Conservation (phyloP, 306 rosid species). For the Prunus mongolica region DNA sequence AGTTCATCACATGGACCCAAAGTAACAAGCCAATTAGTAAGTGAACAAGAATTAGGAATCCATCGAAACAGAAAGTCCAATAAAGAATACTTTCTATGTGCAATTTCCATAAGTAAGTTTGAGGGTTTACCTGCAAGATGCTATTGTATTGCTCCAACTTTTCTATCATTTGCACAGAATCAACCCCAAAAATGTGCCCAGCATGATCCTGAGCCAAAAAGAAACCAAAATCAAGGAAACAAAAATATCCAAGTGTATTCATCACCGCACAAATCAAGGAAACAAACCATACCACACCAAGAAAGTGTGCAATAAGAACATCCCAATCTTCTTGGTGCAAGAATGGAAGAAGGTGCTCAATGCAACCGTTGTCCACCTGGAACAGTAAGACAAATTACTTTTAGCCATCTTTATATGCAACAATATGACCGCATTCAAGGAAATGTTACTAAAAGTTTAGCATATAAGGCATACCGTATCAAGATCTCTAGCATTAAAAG, state of each 20-base stretch:
- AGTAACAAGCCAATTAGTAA: slow-evolving; percentile 1
- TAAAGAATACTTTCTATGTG: not conserved
- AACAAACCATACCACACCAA: slow-evolving; percentile 77
- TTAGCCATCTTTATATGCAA: slow-evolving; percentile 14
- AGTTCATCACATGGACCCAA: not conserved
- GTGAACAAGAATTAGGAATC: slow-evolving; percentile 6
- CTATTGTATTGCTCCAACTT: slow-evolving; percentile 88
- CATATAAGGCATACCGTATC: slow-evolving; percentile 55
- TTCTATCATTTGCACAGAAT: slow-evolving; percentile 81
- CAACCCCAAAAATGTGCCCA: slow-evolving; percentile 96
- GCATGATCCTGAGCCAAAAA: slow-evolving; percentile 76
- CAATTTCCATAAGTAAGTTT: not conserved
- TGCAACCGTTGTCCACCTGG: slow-evolving; percentile 95
- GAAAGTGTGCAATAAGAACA: slow-evolving; percentile 96
- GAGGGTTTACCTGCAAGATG: slow-evolving; percentile 55
- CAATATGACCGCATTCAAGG: not conserved
- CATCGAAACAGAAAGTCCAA: not conserved
- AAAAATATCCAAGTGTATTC: slow-evolving; percentile 1
- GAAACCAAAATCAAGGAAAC: not conserved
- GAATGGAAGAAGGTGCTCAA: slow-evolving; percentile 79
- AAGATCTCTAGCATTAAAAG: slow-evolving; percentile 96
- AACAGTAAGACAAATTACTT: slow-evolving; percentile 19
- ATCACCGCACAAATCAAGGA: not conserved
- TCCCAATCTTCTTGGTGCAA: slow-evolving; percentile 88
- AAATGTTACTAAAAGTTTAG: slow-evolving; percentile 7